Conservation (phyloP, 306 rosid species). For the Mucuna pruriens region DNA sequence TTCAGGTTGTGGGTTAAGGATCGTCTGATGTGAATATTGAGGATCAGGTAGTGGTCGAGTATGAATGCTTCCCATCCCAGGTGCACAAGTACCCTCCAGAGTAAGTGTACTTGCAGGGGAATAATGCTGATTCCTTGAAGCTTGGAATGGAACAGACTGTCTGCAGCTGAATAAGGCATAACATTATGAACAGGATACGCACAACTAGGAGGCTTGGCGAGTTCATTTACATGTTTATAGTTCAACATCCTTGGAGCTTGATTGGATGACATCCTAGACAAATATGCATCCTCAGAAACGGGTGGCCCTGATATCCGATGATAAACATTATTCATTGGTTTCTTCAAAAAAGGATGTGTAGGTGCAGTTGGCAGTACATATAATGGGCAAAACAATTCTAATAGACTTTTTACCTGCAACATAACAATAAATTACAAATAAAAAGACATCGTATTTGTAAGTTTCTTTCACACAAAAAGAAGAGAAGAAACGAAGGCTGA, state of each 20-base stretch:
- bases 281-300: neutral
- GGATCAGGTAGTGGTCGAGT: conserved; percentile 1
- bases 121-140: conserved; percentile 38
- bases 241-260: conserved; percentile 26
- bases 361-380: conserved; percentile 23
- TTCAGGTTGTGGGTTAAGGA: conserved; percentile 17
- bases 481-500: neutral
- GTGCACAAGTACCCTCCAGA: conserved; percentile 30
- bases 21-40: conserved; percentile 25
- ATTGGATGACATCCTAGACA: conserved; percentile 33
- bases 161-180: conserved; percentile 26
- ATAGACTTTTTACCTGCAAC: conserved; percentile 50
- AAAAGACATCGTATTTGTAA: neutral
- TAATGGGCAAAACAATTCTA: conserved; percentile 49
- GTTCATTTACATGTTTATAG: conserved; percentile 33
- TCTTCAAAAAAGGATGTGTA: conserved; percentile 13
- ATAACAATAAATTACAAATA: conserved; percentile 23
- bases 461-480: neutral
- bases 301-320: conserved; percentile 28
- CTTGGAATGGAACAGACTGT: conserved; percentile 34
- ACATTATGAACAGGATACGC: conserved; percentile 1
- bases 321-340: conserved; percentile 26
- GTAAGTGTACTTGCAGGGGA: conserved; percentile 3
- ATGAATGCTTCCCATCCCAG: conserved; percentile 9
- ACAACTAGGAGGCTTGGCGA: conserved; percentile 5